Evolutionary conservation across 345 rosid genomes (phyloP).

Genomic region (Excoecaria cochinchinensis): DNA sequence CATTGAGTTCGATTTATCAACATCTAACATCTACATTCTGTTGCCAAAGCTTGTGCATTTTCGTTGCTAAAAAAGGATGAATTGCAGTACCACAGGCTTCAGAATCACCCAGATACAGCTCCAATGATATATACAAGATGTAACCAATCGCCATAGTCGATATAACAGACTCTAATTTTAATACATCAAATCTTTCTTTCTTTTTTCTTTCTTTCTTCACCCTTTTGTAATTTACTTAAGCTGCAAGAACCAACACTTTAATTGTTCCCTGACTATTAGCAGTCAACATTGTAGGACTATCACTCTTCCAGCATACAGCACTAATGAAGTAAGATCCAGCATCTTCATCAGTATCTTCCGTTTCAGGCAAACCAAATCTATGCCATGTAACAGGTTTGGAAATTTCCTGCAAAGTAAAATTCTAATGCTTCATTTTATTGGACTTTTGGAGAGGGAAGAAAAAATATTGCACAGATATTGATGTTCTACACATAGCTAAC

Average conservation of each 20-base stretch:
- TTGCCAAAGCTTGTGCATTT: not conserved
- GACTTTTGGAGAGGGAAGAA: not conserved
- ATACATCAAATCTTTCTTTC: not conserved
- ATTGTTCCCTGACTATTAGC: constrained; percentile 99
- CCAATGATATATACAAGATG: constrained; percentile 12
- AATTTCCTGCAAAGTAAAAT: constrained; percentile 62
- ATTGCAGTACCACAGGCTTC: constrained; percentile 7
- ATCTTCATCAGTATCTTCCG: constrained; percentile 84
- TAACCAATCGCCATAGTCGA: not conserved
- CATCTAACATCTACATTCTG: not conserved
- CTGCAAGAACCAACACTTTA: constrained; percentile 82
- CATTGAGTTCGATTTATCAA: not conserved
- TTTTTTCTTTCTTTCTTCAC: not conserved
- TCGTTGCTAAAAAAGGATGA: not conserved
- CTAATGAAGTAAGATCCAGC: constrained; percentile 86
- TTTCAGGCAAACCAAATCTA: constrained; percentile 84
- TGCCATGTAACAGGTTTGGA: constrained; percentile 78
- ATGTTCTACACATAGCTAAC: constrained; percentile 32
- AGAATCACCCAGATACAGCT: not conserved
- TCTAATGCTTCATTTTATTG: not conserved
- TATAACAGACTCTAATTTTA: not conserved
- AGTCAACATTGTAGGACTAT: constrained; percentile 85
- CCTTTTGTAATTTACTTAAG: constrained; percentile 31
- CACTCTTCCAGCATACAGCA: constrained; percentile 98
- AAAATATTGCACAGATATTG: not conserved